Evolutionary conservation across 2,329 filamentous ascomycete genomes (phyloP).

Genomic region (Xylaria sp.): DNA sequence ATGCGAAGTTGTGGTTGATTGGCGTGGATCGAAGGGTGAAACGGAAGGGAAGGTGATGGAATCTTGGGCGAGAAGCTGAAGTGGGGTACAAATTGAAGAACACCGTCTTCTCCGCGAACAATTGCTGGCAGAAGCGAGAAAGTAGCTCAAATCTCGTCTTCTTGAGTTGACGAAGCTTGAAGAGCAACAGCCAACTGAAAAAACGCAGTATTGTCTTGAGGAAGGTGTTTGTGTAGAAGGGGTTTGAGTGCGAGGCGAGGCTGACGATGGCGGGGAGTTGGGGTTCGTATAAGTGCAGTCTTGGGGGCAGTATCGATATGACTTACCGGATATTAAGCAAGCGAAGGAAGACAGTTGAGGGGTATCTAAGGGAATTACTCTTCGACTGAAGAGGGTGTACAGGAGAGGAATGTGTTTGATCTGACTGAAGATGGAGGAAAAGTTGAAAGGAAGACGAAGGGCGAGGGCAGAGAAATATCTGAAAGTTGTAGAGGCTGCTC

Average conservation of each 20-base stretch:
- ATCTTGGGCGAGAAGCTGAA: conserved; percentile 7
- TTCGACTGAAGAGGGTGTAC: conserved; percentile 24
- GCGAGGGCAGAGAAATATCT: conserved; percentile 42
- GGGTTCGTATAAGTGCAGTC: background rate
- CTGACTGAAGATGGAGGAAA: conserved; percentile 31
- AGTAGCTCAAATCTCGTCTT: background rate
- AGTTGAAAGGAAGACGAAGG: conserved; percentile 32
- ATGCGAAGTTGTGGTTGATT: background rate
- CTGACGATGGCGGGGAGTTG: conserved; percentile 38
- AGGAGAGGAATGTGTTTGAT: conserved; percentile 18
- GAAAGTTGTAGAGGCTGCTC: conserved; percentile 30
- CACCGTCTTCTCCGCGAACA: background rate
- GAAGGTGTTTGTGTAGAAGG: background rate
- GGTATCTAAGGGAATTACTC: conserved; percentile 35
- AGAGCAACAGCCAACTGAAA: background rate
- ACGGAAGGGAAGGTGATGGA: conserved; percentile 24
- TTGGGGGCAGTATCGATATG: background rate
- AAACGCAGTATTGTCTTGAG: background rate
- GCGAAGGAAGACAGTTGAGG: conserved; percentile 9
- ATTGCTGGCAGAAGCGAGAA: background rate
- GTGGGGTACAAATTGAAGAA: conserved; percentile 24
- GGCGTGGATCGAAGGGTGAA: background rate
- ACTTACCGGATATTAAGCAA: conserved; percentile 38
- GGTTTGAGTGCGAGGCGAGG: conserved; percentile 29
- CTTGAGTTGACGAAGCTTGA: background rate